Evolutionary conservation across 148 eudicot species (phyloP).

Genomic region (Arbutus unedo): DNA sequence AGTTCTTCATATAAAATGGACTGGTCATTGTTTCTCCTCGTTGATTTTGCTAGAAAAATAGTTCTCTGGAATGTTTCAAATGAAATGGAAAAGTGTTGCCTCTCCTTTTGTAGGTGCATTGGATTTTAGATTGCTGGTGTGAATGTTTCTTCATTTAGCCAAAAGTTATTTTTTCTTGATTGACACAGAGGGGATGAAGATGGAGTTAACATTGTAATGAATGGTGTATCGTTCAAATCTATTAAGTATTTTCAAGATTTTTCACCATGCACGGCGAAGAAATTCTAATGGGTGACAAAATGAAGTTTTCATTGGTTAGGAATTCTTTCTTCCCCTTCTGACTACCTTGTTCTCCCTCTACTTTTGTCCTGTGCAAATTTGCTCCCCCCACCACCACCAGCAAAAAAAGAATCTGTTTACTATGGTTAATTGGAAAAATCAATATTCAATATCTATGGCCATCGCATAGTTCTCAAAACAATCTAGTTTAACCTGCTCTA

Average conservation of each 20-base stretch:
- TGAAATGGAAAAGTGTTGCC: background rate
- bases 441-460: background rate
- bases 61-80: background rate
- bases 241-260: background rate
- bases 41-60: background rate
- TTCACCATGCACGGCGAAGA: background rate
- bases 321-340: background rate
- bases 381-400: background rate
- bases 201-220: background rate
- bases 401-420: too few relatives aligned
- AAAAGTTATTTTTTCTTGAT: background rate
- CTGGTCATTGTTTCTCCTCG: background rate
- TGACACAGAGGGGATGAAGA: background rate
- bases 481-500: background rate
- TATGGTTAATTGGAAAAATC: too few relatives aligned
- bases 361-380: background rate
- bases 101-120: background rate
- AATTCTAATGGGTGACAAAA: background rate
- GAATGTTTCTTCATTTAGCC: background rate
- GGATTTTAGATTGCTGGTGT: background rate
- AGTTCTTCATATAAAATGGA: background rate
- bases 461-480: background rate
- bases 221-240: background rate
- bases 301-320: background rate
- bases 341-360: background rate